phyloP scores from a whole-genome alignment of 192 early-diverging fungal species.

The Nowakowskiella sp. region DNA sequence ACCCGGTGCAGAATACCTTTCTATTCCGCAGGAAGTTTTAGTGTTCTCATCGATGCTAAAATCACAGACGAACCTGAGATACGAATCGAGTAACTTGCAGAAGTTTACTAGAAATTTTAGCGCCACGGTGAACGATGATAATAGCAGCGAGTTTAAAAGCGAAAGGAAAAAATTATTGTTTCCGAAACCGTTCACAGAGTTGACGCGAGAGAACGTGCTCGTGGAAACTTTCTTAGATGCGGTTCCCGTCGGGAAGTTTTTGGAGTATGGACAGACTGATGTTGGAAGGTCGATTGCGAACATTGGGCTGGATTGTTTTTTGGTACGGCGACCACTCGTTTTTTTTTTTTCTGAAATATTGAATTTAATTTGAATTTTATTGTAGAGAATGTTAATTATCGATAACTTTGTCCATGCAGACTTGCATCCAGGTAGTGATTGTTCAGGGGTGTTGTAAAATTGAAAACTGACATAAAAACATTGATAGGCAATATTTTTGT shows the following conservation, averaged over 20 bases:
- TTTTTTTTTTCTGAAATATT: conserved; percentile 10
- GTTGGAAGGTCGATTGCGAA: conserved; percentile 74
- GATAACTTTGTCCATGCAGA: conserved; percentile 95
- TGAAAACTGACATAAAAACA: not conserved
- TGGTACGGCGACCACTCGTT: conserved; percentile 34
- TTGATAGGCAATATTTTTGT: conserved; percentile 76
- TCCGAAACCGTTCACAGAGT: conserved; percentile 52
- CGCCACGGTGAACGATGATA: conserved; percentile 37
- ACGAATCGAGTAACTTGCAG: conserved; percentile 67
- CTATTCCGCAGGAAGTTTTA: conserved; percentile 77
- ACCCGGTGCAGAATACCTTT: conserved; percentile 78
- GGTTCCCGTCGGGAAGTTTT: conserved; percentile 65
- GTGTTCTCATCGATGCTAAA: conserved; percentile 91
- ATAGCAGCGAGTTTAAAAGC: conserved; percentile 26
- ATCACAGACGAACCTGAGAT: conserved; percentile 75
- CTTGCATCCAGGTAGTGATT: conserved; percentile 67
- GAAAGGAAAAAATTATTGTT: conserved; percentile 39
- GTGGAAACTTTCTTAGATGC: conserved; percentile 80
- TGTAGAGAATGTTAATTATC: conserved; percentile 78
- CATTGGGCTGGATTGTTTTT: conserved; percentile 71
- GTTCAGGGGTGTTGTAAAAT: not conserved
- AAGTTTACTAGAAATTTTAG: conserved; percentile 53
- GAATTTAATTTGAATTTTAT: conserved; percentile 6
- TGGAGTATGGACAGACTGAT: conserved; percentile 52
- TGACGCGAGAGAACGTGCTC: conserved; percentile 55